Evolutionary conservation across 176 grass and related monocot genomes (phyloP), one percentile per base, ranked within the genome.

Genomic region (Oryza nivara): DNA sequence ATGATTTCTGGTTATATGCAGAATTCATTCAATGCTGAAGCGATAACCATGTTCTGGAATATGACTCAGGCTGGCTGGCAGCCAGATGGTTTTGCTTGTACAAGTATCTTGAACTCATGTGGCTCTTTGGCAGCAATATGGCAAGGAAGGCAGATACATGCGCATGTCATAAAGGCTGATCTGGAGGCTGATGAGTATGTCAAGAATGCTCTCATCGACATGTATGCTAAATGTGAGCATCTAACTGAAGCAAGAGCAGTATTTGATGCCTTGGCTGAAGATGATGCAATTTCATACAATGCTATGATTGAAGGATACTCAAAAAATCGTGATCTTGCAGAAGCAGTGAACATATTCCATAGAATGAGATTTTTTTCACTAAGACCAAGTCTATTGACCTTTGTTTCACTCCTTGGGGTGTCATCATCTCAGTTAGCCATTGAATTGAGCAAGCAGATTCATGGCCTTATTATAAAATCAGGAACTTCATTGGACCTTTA

Each of bases 281-380:
- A 87, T 74, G 80, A 88, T 85, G 71, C 74, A 5, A 78, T 94
- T 64, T 92, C 94, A 83, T 92, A 90, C 70, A 97, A 97, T 78
- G 73, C 90, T 1, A 94, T 97, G 94, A 89, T 97, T 54, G 94
- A 97, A 92, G 92, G 94, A 73, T 94, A 94, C 23, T 80, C 88
- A 38, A 92, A 70, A 14, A 83, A 88, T n/a, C 87, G 88, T 52
- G 52, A 90, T 17, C 80, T 94, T 70, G 75, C 72, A 64, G 85
- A 84, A 74, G 89, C 86, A 17, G 13, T 94, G 17, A 20, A 35
- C 77, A 44, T 94, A 65, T 97, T 94, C 67, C 48, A 66, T 74
- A 86, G 73, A 76, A 97, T 97, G 94, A 91, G 85, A 83, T 87
- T 87, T 70, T 68, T 63, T 70, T 90, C 83, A 0, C 51, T 92